Evolutionary conservation across 805 yeast genomes (phyloP).

Genomic region (Cyberlindnera maritima): DNA sequence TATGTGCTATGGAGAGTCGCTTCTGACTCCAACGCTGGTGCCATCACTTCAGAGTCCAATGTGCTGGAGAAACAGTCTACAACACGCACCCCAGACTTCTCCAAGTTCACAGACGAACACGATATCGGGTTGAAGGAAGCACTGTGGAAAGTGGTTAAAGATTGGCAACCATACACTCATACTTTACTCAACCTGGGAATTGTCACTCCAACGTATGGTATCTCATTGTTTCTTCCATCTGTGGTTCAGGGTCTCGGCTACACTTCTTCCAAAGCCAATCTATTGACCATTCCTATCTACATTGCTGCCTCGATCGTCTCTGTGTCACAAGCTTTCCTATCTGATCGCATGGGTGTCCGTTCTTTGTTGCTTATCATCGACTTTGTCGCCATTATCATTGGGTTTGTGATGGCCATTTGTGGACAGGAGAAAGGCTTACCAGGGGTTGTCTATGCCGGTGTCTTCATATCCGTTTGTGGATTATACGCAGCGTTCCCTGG

Average conservation of each 20-base stretch:
- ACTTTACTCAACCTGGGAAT: slow-evolving; percentile 30
- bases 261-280: slow-evolving; percentile 37
- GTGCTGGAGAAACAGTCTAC: neutral
- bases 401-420: slow-evolving; percentile 32
- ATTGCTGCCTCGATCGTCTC: slow-evolving; percentile 32
- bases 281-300: slow-evolving; percentile 42
- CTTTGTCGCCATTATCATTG: slow-evolving; percentile 31
- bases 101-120: slow-evolving; percentile 14
- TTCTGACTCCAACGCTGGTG: neutral
- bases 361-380: slow-evolving; percentile 31
- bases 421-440: slow-evolving; percentile 27
- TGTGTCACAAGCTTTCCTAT: slow-evolving; percentile 27
- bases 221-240: slow-evolving; percentile 41
- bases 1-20: slow-evolving; percentile 8
- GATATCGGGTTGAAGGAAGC: slow-evolving; percentile 14
- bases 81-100: slow-evolving; percentile 7
- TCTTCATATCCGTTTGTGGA: slow-evolving; percentile 29
- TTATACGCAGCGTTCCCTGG: slow-evolving; percentile 32
- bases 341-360: slow-evolving; percentile 30
- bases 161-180: slow-evolving; percentile 32
- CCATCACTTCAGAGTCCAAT: neutral
- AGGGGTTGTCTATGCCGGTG: slow-evolving; percentile 32
- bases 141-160: slow-evolving; percentile 25
- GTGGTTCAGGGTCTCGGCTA: slow-evolving; percentile 40
- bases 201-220: slow-evolving; percentile 34